A percentile compares a stretch with the other conserved stretches of the same genome.
phyloP scores from a whole-genome alignment of 2,329 filamentous ascomycete genomes.

The Clonostachys solani region DNA sequence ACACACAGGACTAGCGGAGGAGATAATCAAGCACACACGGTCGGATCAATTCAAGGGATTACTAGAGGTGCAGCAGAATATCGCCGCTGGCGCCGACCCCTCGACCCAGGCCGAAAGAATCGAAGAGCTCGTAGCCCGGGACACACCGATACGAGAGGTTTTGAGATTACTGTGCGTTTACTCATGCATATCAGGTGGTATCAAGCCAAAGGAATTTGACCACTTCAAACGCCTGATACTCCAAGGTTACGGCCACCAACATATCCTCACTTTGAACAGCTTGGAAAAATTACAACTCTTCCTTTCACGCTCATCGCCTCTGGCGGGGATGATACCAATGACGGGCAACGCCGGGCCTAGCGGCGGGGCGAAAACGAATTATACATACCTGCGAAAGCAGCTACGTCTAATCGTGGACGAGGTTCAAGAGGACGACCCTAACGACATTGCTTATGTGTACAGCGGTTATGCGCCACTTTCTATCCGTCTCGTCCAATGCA shows the following conservation, averaged over 20 bases:
- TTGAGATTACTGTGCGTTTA: conserved; percentile 86
- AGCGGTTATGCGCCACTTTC: conserved; percentile 94
- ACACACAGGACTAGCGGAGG: conserved; percentile 88
- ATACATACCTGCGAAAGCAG: conserved; percentile 79
- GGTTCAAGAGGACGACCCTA: conserved; percentile 89
- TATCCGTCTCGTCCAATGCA: conserved; percentile 84
- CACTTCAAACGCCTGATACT: conserved; percentile 83
- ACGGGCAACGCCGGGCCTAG: conserved; percentile 42
- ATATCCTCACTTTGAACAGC: conserved; percentile 82
- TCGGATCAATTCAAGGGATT: conserved; percentile 84
- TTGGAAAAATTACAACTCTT: conserved; percentile 89
- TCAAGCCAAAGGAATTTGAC: conserved; percentile 86
- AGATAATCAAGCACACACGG: conserved; percentile 89
- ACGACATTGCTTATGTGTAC: conserved; percentile 97
- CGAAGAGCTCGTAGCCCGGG: conserved; percentile 89
- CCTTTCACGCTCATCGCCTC: conserved; percentile 68
- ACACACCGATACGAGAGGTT: conserved; percentile 75
- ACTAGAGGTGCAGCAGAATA: conserved; percentile 91
- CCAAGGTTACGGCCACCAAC: conserved; percentile 92
- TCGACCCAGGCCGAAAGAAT: conserved; percentile 86
- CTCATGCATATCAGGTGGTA: conserved; percentile 82
- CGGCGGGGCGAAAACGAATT: conserved; percentile 75
- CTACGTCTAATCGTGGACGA: conserved; percentile 91
- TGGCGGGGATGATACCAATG: conserved; percentile 74
- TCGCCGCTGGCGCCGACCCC: conserved; percentile 86